phyloP scores from a whole-genome alignment of 345 rosid genomes.

The Odontarrhena argentea region DNA sequence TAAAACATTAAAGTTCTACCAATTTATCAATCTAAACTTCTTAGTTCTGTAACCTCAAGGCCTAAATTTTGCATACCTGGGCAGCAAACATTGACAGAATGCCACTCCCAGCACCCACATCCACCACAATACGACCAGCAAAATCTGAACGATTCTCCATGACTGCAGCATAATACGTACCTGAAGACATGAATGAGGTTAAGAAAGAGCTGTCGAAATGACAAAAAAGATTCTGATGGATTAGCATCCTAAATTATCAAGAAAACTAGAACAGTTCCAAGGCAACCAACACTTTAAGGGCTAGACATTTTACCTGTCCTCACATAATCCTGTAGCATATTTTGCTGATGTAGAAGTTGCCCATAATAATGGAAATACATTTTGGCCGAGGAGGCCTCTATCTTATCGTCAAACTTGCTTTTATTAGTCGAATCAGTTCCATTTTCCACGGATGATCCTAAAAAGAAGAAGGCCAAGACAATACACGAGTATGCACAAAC shows the following conservation, averaged over 20 bases:
- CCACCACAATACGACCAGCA: slow-evolving; percentile 87
- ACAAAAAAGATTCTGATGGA: not conserved
- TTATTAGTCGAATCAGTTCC: slow-evolving; percentile 53
- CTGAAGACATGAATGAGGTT: slow-evolving; percentile 47
- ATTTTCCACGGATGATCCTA: slow-evolving; percentile 56
- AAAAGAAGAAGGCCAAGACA: slow-evolving; percentile 22
- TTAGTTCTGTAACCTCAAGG: slow-evolving; percentile 7
- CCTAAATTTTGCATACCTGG: slow-evolving; percentile 55
- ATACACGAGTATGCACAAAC: slow-evolving; percentile 28
- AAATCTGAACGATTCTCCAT: slow-evolving; percentile 93
- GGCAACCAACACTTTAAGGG: slow-evolving; percentile 15
- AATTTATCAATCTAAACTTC: slow-evolving; percentile 14
- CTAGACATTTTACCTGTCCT: slow-evolving; percentile 73
- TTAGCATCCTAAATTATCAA: slow-evolving; percentile 8
- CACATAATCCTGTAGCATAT: slow-evolving; percentile 98
- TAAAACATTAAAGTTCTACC: not conserved
- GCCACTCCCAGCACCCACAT: slow-evolving; percentile 99
- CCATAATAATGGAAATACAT: slow-evolving; percentile 99
- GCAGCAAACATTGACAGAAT: slow-evolving; percentile 98
- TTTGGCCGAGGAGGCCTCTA: slow-evolving; percentile 91
- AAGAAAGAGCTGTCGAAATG: slow-evolving; percentile 6
- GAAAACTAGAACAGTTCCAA: not conserved
- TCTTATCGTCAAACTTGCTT: slow-evolving; percentile 89
- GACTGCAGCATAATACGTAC: slow-evolving; percentile 96
- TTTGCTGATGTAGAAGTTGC: slow-evolving; percentile 94